These are phyloP conservation scores for Aspergillus pseudotamarii DNA, from an alignment of 2,329 filamentous ascomycete genomes.

Conservation along the genomic window DNA sequence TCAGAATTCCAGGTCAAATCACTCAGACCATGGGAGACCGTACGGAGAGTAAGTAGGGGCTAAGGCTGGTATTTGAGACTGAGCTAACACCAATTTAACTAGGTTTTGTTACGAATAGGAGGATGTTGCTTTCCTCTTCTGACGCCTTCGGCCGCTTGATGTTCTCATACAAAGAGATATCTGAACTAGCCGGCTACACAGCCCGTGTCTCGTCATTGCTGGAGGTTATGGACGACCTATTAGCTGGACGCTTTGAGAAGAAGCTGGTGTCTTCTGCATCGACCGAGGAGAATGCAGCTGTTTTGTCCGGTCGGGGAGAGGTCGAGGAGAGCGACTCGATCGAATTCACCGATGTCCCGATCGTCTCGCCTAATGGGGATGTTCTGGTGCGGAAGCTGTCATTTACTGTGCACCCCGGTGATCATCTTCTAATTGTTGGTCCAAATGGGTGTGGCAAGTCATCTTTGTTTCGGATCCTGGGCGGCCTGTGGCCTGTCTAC, in stretches of 20 bases:
- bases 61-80: not conserved
- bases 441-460: conserved; percentile 98
- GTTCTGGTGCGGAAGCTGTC: conserved; percentile 83
- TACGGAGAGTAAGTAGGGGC: conserved; percentile 56
- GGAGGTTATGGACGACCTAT: conserved; percentile 92
- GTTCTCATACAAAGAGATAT: conserved; percentile 98
- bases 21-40: conserved; percentile 55
- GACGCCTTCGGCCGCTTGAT: conserved; percentile 95
- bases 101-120: conserved; percentile 89
- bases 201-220: conserved; percentile 86
- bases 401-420: conserved; percentile 81
- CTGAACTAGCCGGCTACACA: conserved; percentile 93
- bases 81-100: conserved; percentile 3
- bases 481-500: conserved; percentile 96
- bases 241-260: conserved; percentile 90
- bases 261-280: conserved; percentile 88
- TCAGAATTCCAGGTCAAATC: conserved; percentile 78
- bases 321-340: conserved; percentile 83
- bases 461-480: conserved; percentile 91
- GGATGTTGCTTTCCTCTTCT: conserved; percentile 88
- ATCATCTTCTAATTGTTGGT: conserved; percentile 91
- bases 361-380: conserved; percentile 95
- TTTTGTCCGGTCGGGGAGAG: conserved; percentile 78
- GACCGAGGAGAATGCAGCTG: conserved; percentile 77
- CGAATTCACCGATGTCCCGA: conserved; percentile 85